These are phyloP conservation scores for Amanita thiersii DNA, from an alignment of 768 basidiomycete genomes.

Conservation along the genomic window DNA sequence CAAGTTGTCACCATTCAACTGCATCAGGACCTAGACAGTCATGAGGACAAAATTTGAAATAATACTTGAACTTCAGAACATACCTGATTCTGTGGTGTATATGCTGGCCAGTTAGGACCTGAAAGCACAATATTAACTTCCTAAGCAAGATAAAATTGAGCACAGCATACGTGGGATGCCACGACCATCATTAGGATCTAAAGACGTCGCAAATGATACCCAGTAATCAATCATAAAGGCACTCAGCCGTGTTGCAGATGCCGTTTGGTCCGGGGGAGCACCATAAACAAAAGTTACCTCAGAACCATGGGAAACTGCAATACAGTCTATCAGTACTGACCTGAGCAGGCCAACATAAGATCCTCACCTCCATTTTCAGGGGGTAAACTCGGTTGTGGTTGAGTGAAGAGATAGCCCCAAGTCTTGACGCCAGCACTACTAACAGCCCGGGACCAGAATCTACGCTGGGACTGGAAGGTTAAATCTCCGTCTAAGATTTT, in stretches of 20 bases:
- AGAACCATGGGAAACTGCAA: constrained; percentile 21
- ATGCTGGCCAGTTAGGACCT: constrained; percentile 4
- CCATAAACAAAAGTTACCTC: constrained; percentile 26
- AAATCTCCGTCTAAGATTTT: constrained; percentile 28
- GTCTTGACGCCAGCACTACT: constrained; percentile 22
- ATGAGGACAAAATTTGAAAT: constrained; percentile 16
- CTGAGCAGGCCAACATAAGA: not conserved
- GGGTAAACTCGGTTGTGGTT: constrained; percentile 16
- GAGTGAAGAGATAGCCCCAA: constrained; percentile 31
- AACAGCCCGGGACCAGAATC: constrained; percentile 25
- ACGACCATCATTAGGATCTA: constrained; percentile 35
- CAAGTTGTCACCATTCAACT: constrained; percentile 26
- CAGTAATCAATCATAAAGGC: constrained; percentile 33
- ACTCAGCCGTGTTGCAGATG: constrained; percentile 20
- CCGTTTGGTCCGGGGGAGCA: constrained; percentile 9
- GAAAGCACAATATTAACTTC: not conserved
- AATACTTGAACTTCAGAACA: not conserved
- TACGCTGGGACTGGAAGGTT: constrained; percentile 24
- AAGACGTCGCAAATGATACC: constrained; percentile 36
- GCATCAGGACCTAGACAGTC: constrained; percentile 20
- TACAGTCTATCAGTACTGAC: not conserved
- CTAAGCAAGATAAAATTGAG: not conserved
- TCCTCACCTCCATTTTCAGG: constrained; percentile 11
- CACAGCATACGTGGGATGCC: constrained; percentile 22
- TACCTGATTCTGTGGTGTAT: constrained; percentile 9